These are phyloP conservation scores for Plenodomus lindquistii DNA, from an alignment of 2,329 filamentous ascomycete species.

Conservation along the genomic window DNA sequence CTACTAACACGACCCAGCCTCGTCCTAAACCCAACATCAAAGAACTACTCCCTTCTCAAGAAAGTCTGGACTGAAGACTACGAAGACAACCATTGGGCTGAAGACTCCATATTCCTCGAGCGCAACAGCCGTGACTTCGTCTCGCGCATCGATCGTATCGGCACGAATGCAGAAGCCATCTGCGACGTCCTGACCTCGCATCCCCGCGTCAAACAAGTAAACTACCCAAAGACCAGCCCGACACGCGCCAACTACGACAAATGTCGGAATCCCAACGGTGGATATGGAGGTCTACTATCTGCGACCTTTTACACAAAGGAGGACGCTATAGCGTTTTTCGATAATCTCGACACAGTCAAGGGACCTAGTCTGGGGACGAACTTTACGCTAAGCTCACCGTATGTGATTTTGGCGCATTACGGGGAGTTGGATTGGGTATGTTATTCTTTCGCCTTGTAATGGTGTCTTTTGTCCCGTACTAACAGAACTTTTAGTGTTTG, in stretches of 20 bases:
- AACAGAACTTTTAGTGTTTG: constrained; percentile 57
- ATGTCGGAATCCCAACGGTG: constrained; percentile 72
- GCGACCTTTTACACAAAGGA: constrained; percentile 73
- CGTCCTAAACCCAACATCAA: constrained; percentile 68
- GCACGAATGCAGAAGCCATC: constrained; percentile 81
- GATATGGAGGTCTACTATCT: constrained; percentile 88
- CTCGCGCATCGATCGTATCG: constrained; percentile 79
- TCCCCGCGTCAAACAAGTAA: constrained; percentile 71
- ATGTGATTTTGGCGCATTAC: constrained; percentile 90
- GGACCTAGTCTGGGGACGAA: constrained; percentile 95
- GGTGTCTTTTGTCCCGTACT: constrained; percentile 6
- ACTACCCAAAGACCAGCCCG: constrained; percentile 81
- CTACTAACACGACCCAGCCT: constrained; percentile 44
- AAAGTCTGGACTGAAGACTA: constrained; percentile 66
- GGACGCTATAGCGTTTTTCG: constrained; percentile 81
- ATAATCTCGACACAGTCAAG: constrained; percentile 84
- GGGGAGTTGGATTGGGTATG: constrained; percentile 84
- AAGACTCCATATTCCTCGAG: constrained; percentile 94
- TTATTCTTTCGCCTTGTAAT: constrained; percentile 8
- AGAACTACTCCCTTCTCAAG: constrained; percentile 73
- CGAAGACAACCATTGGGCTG: constrained; percentile 91
- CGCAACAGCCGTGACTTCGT: constrained; percentile 93
- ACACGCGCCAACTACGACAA: constrained; percentile 76
- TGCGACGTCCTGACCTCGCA: constrained; percentile 69
- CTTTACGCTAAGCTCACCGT: constrained; percentile 90